Base-by-base conservation (phyloP, 148 eudicot genomes). In the Chenopodium berlandieri region DNA sequence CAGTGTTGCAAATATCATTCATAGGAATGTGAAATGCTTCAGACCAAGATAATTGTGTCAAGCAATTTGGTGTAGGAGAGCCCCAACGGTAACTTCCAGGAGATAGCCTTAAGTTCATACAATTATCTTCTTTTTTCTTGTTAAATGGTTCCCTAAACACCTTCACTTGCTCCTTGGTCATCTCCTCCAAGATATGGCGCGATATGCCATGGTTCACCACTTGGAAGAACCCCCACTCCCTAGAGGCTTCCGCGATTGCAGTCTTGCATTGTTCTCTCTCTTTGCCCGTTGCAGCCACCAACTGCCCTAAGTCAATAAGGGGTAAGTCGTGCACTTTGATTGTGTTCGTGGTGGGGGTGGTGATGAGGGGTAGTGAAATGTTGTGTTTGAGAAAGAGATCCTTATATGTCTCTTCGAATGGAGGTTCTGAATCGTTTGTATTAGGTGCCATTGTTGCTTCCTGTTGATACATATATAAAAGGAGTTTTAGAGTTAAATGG, bases 21-120 rank as follows among this genome's bases (percentile, higher is more conserved):
- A 93, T 73, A 31, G 93, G 93, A 40, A 95, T 94, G 80, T 95
- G 98, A 85, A 92, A 95, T 0, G 97, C 97, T 79, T 95, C 98
- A 0, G 97, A 92, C 98, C 98, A 95, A 73, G 93, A 88, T 19
- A 95, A 56, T 84, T 95, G 98, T 9, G 60, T 17, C 8, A 91
- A 89, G 66, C 90, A 83, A 74, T 89, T 95, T 4, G 97, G 91
- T 16, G 94, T 66, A 1, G 97, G 97, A 8, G 97, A 85, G 0
- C 98, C 98, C 97, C 97, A 95, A 7, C 97, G 91, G 76, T 95
- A 95, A 71, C 93, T 89, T 11, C 97, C 97, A 0, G 82, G 82
- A 20, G 93, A 89, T 47, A 91, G 91, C 1, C 79, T 81, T 46
- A 83, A 46, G 27, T 88, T 85, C 87, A 86, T 47, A 78, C 71